Evolutionary conservation across 345 rosid genomes (phyloP), one percentile per base, ranked within the genome.

Genomic region (Ceriops zippeliana): DNA sequence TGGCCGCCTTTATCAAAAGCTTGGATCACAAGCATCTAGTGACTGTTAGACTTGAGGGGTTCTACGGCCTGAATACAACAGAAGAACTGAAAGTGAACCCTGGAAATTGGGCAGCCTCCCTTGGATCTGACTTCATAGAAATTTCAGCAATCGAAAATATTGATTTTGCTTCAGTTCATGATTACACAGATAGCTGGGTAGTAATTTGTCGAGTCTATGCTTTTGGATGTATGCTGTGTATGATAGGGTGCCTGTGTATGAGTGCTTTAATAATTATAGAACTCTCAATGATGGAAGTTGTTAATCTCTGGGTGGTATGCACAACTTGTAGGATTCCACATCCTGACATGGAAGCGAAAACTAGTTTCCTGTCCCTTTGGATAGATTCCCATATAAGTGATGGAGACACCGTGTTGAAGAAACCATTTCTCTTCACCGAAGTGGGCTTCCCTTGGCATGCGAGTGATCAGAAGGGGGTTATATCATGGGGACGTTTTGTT

Each of bases 121-220:
- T 84, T 52, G 87, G 84, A 72, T 70, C 82, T 8, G 87, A 84
- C 61, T 84, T 84, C 56, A 62, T 82, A 68, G 73, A 61, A 63
- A 80, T 82, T 52, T 84, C 85, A 58, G 83, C 79, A 1, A 68
- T 76, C 21, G 49, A 75, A 58, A 64, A 69, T 70, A 82, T 79
- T 26, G 87, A 84, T 77, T 82, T 84, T 69, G 84, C 87, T 63
- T 82, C 87, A 34, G 84, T 80, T 57, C 84, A 82, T 78, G 77
- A 84, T 20, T 84, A 84, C 71, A 82, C 87, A 8, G 87, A 82
- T 53, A 82, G 83, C 79, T 82, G 87, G 87, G 82, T 63, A 74
- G 84, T 78, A 65, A 58, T 52, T 35, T 52, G 19, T 54, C 27
- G 19, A 42, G 49, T 42, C 19, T 42, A 13, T 42, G 17, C 49